Base-by-base conservation (phyloP, 345 rosid species). In the Populus deltoides region DNA sequence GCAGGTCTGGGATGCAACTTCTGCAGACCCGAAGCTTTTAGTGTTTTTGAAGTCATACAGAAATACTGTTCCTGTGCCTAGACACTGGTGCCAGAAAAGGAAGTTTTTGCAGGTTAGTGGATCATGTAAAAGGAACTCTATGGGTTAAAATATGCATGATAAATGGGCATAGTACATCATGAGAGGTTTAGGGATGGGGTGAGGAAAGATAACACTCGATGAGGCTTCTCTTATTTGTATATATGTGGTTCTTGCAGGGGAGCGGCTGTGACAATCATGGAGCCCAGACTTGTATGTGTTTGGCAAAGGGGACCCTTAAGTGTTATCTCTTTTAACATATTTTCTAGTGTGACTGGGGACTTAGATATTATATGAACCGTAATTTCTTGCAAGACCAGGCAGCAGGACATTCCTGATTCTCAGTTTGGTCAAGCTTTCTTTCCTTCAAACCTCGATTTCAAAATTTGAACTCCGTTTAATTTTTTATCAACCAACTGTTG, bases 191-290 rank as follows among this genome's bases (percentile, higher is more conserved):
- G 94, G 86, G 61, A 73, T 73, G 79, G 87, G 86, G 89, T 76
- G 90, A 78, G 89, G 91, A 85, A 81, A 85, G 83, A 87, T 88
- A 89, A 86, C 75, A 92, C 65, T 80, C 83, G 81, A 84, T 82
- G 86, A 94, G 93, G 92, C 88, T 92, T 94, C 89, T 93, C 99
- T 94, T 94, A 97, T 97, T 92, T 88, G 92, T 83, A 91, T 90
- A 89, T 85, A 94, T 92, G 94, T 95, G 94, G 88, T 92, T 94
- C 98, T 97, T 97, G 98, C 98, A 97, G 99, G 99, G 90, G 81
- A 87, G 80, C 87, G 68, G 90, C 96, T 90, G 97, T 87, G 90
- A 89, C 93, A 88, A 77, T 88, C 89, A 78, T 89, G 98, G 93
- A 90, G 98, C 91, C 91, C 85, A 90, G 94, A 92, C 90, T 90